These are phyloP conservation scores for Helicocarpus griseus DNA, from an alignment of 2,329 filamentous ascomycete species.

Conservation along the genomic window DNA sequence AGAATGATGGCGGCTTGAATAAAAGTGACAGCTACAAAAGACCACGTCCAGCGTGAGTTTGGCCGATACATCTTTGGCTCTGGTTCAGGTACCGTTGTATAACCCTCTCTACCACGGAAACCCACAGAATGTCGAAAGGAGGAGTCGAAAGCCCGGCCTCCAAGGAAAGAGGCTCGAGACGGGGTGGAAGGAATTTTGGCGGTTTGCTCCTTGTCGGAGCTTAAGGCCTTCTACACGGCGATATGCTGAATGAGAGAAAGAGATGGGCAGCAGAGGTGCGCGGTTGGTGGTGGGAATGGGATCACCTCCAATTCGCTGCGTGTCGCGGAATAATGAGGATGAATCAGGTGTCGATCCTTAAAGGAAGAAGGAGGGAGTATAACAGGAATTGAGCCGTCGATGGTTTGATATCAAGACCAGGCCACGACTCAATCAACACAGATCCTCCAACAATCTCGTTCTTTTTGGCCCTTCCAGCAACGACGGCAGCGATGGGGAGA, in stretches of 20 bases:
- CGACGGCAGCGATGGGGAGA: neutral
- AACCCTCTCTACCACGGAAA: slow-evolving; percentile 44
- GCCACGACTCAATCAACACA: neutral
- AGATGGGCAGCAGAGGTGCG: neutral
- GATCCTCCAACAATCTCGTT: neutral
- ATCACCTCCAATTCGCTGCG: neutral
- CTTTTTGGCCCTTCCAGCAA: neutral
- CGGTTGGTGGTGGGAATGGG: neutral
- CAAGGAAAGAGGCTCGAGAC: slow-evolving; percentile 49
- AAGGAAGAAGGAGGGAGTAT: neutral
- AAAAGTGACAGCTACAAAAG: slow-evolving; percentile 65
- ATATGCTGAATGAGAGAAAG: neutral
- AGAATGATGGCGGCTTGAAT: slow-evolving; percentile 73
- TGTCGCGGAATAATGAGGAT: neutral
- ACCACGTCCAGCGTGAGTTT: slow-evolving; percentile 77
- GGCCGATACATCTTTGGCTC: slow-evolving; percentile 60
- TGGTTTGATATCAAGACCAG: neutral
- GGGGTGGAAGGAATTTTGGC: slow-evolving; percentile 49
- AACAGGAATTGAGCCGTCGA: neutral
- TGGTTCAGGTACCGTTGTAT: slow-evolving; percentile 27
- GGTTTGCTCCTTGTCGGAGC: slow-evolving; percentile 33
- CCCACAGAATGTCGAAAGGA: slow-evolving; percentile 40
- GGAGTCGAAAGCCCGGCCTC: slow-evolving; percentile 45
- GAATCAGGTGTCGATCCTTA: neutral
- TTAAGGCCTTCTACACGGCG: neutral